Base-by-base conservation (phyloP, 2,329 filamentous ascomycete genomes). In the Arthrobotrys conoides region DNA sequence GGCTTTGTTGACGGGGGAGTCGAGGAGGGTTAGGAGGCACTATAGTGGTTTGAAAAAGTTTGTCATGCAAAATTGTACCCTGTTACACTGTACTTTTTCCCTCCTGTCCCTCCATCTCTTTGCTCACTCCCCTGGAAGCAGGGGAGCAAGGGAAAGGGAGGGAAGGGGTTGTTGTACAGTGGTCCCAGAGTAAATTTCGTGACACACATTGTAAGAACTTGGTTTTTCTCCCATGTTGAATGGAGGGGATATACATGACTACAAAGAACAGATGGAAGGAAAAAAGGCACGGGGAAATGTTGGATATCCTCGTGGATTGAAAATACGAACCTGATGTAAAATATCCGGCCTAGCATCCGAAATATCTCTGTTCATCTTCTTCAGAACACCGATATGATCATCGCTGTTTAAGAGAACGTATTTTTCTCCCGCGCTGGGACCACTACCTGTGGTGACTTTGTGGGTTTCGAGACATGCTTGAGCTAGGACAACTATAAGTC, bases 311-410 rank as follows among this genome's bases (percentile, higher is more conserved):
- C 80, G 48, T 77, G 69, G 70, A 68, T 63, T 75, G 80, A 79
- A n/a, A 79, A 81, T 79, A 85, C 89, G 83, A 87, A 97, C 95
- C 93, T 98, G 96, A 85, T 99, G 96, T 55, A 96, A 97, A 83
- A 99, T 99, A 85, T 99, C 96, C 53, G 96, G 96, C 82, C 96
- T 91, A 78, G 96, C 96, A 86, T 99, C 96, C 84, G 94, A 97
- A 81, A 99, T 98, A 84, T 99, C 96, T 82, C 96, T 90, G 84
- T 97, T 97, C 95, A 98, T 98, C 88, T 98, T 99, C 83, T 96
- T 92, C 94, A 99, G 97, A 81, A 98, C 92, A 80, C 96, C 96
- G 82, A 99, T 99, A 84, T 99, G 96, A 86, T 99, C 96, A 84
- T 99, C 96, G 85, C 94, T 97, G 88, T 99, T 99, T 83, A 99